Evolutionary conservation across 1,284 basidiomycete genomes (phyloP).

Genomic region (Tremellales sp.): DNA sequence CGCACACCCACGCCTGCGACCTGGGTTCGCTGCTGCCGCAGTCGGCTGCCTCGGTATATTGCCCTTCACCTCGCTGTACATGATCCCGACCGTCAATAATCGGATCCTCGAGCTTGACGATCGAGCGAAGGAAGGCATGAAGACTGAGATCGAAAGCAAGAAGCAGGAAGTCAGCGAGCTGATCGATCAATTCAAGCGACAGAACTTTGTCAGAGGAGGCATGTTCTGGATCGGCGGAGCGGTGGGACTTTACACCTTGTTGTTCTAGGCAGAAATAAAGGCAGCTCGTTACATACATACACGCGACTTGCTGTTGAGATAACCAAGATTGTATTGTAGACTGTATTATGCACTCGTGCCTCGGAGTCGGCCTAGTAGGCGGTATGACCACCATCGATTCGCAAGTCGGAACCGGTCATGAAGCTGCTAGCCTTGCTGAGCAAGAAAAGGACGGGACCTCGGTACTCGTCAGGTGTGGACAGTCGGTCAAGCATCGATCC

Average conservation of each 20-base stretch:
- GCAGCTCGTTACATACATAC: no score
- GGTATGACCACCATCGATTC: conserved; percentile 34
- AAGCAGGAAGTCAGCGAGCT: conserved; percentile 1
- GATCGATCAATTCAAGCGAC: conserved; percentile 1
- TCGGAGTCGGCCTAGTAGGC: conserved; percentile 7
- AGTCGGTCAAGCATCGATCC: conserved; percentile 11
- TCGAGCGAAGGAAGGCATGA: neutral
- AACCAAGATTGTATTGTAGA: neutral
- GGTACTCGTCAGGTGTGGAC: conserved; percentile 17
- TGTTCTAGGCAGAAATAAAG: neutral
- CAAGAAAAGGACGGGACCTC: conserved; percentile 41
- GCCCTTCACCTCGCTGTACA: conserved; percentile 7
- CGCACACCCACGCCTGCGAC: neutral
- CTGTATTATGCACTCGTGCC: neutral
- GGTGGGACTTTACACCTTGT: conserved; percentile 4
- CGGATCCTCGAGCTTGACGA: conserved; percentile 6
- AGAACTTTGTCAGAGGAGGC: conserved; percentile 6
- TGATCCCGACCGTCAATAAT: conserved; percentile 8
- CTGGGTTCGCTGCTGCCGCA: conserved; percentile 3
- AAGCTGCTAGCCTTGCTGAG: conserved; percentile 32
- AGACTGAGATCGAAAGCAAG: conserved; percentile 4
- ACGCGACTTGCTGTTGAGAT: neutral
- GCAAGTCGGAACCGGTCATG: conserved; percentile 24
- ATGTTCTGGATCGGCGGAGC: conserved; percentile 7
- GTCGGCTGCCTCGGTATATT: conserved; percentile 4